Conservation (phyloP, 2,329 filamentous ascomycete genomes). For the Cephalotrichum gorgonifer region DNA sequence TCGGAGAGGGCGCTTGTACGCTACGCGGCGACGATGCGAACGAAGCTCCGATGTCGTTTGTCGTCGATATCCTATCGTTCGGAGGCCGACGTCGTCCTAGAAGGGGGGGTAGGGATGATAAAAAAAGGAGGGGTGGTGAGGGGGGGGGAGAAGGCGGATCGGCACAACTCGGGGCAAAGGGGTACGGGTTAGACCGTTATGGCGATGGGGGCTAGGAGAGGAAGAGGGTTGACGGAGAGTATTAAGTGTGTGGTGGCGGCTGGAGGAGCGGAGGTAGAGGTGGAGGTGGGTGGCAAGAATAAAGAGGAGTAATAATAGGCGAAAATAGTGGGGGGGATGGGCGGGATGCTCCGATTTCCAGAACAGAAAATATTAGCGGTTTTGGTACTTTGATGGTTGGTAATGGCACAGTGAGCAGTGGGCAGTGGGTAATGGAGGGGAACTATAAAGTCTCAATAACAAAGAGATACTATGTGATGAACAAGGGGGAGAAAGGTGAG, state of each 20-base stretch:
- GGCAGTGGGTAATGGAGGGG: too few species aligned
- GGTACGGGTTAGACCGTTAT: neutral
- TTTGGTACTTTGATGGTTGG: too few species aligned
- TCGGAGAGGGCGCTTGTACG: neutral
- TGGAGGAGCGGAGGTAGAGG: conserved; percentile 3
- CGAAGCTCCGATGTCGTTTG: neutral
- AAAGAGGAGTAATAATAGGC: conserved; percentile 6
- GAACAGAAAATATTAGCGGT: too few species aligned
- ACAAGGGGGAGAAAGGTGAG: too few species aligned
- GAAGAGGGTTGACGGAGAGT: neutral
- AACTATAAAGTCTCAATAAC: too few species aligned
- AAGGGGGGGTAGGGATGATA: neutral
- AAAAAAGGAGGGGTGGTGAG: neutral
- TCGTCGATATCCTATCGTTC: neutral
- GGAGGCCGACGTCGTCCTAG: neutral
- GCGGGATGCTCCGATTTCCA: neutral
- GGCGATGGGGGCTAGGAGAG: neutral
- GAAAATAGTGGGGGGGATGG: neutral
- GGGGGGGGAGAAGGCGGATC: neutral
- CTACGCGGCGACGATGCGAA: neutral
- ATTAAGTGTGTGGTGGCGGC: conserved; percentile 1
- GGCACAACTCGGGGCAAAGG: neutral
- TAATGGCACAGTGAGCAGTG: too few species aligned
- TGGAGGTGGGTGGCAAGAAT: conserved; percentile 7
- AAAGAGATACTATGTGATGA: too few species aligned